Conservation (phyloP, 2,329 filamentous ascomycete genomes). For the Colletotrichum tamarilloi region DNA sequence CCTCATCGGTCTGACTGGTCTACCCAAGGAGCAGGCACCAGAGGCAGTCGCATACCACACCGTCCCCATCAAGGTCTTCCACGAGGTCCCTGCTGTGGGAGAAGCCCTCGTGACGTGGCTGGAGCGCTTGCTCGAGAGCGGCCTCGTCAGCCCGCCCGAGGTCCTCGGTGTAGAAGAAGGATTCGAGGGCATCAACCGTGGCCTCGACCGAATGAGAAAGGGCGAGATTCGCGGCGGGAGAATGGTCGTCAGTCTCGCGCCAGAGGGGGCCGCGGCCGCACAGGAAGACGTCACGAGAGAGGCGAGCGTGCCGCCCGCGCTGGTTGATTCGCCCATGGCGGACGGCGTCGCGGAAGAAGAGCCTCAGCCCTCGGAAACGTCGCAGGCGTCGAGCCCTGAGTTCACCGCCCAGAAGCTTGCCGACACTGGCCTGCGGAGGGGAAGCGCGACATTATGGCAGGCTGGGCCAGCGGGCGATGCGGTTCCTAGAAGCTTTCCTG, state of each 20-base stretch:
- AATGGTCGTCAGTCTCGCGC: slow-evolving; percentile 64
- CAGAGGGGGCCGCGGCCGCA: neutral
- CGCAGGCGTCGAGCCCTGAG: slow-evolving; percentile 23
- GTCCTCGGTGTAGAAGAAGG: slow-evolving; percentile 74
- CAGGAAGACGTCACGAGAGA: neutral
- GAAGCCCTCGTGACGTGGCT: slow-evolving; percentile 73
- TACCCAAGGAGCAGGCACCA: slow-evolving; percentile 66
- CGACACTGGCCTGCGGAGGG: slow-evolving; percentile 8
- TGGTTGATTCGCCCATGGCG: slow-evolving; percentile 13
- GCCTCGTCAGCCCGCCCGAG: slow-evolving; percentile 68
- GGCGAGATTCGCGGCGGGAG: slow-evolving; percentile 76
- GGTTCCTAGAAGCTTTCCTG: slow-evolving; percentile 21
- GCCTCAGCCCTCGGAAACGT: neutral
- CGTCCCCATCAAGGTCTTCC: slow-evolving; percentile 82
- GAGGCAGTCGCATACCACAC: slow-evolving; percentile 67
- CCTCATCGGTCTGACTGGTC: slow-evolving; percentile 73
- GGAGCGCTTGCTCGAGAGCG: slow-evolving; percentile 69
- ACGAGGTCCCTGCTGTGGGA: slow-evolving; percentile 73
- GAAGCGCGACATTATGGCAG: slow-evolving; percentile 27
- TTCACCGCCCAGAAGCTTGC: slow-evolving; percentile 20
- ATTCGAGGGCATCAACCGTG: slow-evolving; percentile 73
- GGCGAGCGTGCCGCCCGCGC: slow-evolving; percentile 1
- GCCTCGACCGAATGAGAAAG: slow-evolving; percentile 72
- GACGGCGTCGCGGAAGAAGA: neutral
- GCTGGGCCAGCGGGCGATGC: neutral